phyloP scores from a whole-genome alignment of 106 monocot species.

The Dioscorea dumetorum region DNA sequence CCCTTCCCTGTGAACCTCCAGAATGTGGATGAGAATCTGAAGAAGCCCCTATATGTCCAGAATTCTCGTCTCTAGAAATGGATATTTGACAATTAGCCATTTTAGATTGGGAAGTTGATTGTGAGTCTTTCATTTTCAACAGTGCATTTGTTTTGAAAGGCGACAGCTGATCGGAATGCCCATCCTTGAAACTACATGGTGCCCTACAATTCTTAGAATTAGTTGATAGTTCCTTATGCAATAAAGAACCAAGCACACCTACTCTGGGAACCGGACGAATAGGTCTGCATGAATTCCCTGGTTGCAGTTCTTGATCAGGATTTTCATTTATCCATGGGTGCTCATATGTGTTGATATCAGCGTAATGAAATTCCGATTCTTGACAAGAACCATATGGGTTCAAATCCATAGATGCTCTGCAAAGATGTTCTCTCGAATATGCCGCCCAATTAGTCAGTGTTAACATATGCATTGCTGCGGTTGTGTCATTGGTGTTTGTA shows the following conservation, averaged over 20 bases:
- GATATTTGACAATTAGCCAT: background rate
- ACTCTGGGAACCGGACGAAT: slow-evolving; percentile 43
- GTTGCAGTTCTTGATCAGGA: slow-evolving; percentile 5
- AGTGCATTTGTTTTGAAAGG: background rate
- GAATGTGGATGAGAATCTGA: background rate
- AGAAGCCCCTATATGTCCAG: slow-evolving; percentile 5
- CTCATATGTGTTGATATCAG: slow-evolving; percentile 4
- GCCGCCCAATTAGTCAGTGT: slow-evolving; percentile 58
- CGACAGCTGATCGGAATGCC: slow-evolving; percentile 1
- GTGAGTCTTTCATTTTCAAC: slow-evolving; percentile 3
- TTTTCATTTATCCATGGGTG: slow-evolving; percentile 5
- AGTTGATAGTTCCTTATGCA: slow-evolving; percentile 51
- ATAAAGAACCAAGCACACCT: slow-evolving; percentile 43
- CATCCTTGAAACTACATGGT: slow-evolving; percentile 19
- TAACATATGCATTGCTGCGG: slow-evolving; percentile 82
- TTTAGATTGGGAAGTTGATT: slow-evolving; percentile 6
- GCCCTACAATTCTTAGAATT: slow-evolving; percentile 10
- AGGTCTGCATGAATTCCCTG: slow-evolving; percentile 25
- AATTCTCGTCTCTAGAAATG: slow-evolving; percentile 5
- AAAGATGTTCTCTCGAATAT: slow-evolving; percentile 15
- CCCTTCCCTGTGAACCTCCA: slow-evolving; percentile 5
- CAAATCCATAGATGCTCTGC: slow-evolving; percentile 1
- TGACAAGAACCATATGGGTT: slow-evolving; percentile 5
- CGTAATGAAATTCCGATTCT: slow-evolving; percentile 4
- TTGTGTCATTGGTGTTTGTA: slow-evolving; percentile 27